Conservation (phyloP, 805 yeast species). For the Myxozyma neglecta region DNA sequence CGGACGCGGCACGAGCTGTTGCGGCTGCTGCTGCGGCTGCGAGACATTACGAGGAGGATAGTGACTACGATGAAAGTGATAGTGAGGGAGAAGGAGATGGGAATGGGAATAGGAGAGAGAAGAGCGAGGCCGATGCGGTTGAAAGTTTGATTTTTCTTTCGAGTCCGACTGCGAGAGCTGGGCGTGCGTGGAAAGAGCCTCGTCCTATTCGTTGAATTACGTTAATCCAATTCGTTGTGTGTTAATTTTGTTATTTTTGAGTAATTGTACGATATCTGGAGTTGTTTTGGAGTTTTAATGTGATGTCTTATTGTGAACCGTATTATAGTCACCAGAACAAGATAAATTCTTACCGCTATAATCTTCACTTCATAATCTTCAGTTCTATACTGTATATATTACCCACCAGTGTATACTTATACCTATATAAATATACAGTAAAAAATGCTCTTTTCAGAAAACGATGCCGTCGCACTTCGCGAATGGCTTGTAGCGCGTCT, state of each 20-base stretch:
- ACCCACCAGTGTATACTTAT: not conserved
- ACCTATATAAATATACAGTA: not conserved
- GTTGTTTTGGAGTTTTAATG: not conserved
- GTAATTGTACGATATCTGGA: not conserved
- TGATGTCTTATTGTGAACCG: not conserved
- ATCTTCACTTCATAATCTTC: not conserved
- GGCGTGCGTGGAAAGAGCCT: conserved; percentile 21
- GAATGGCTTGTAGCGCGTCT: conserved; percentile 38
- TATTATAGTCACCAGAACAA: not conserved
- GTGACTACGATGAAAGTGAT: not conserved
- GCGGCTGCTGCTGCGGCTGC: conserved; percentile 28
- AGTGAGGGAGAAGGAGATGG: conserved; percentile 7
- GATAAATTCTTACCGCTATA: not conserved
- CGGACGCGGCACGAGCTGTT: conserved; percentile 15
- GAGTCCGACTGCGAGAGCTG: conserved; percentile 25
- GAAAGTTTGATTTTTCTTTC: conserved; percentile 31
- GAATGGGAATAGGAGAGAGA: conserved; percentile 6
- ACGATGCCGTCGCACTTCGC: conserved; percentile 27
- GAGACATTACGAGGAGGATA: conserved; percentile 11
- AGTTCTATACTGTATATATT: too few relatives aligned
- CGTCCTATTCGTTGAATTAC: not conserved
- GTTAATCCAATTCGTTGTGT: not conserved
- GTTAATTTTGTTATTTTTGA: not conserved
- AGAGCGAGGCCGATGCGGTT: conserved; percentile 30
- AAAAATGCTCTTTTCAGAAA: conserved; percentile 17